These are phyloP conservation scores for Xylaria polymorpha DNA, from an alignment of 2,329 filamentous ascomycete genomes.

Conservation along the genomic window DNA sequence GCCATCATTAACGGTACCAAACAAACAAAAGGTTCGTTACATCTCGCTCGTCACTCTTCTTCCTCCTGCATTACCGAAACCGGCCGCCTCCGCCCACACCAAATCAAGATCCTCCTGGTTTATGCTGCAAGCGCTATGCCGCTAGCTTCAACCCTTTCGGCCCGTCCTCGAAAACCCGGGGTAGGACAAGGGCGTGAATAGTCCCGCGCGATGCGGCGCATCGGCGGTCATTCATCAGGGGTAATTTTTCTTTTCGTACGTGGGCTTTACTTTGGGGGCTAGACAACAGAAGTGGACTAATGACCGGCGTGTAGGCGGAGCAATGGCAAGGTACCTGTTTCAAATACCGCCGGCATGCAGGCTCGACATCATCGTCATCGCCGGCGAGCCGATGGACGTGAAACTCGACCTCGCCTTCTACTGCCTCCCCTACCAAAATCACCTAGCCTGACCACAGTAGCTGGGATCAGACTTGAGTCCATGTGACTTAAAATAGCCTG, in stretches of 20 bases:
- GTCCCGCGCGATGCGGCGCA: constrained; percentile 11
- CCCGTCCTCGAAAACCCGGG: constrained; percentile 43
- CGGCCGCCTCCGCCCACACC: constrained; percentile 32
- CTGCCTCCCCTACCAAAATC: constrained; percentile 12
- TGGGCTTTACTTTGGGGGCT: constrained; percentile 7
- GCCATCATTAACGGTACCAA: background rate
- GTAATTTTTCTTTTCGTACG: background rate
- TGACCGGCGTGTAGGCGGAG: constrained; percentile 14
- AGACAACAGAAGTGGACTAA: constrained; percentile 5
- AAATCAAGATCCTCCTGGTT: constrained; percentile 27
- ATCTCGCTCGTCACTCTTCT: constrained; percentile 18
- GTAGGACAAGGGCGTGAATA: constrained; percentile 40
- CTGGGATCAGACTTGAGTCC: constrained; percentile 2
- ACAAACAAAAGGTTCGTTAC: constrained; percentile 30
- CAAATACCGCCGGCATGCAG: constrained; percentile 19
- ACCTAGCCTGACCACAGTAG: background rate
- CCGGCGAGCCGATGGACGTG: constrained; percentile 18
- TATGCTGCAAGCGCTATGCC: constrained; percentile 28
- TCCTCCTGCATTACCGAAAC: constrained; percentile 20
- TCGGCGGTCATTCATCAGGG: constrained; percentile 20
- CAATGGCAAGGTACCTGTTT: constrained; percentile 25
- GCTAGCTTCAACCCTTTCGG: constrained; percentile 43
- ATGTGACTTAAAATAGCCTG: constrained; percentile 30
- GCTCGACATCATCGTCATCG: constrained; percentile 16
- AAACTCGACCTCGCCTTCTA: constrained; percentile 15